Evolutionary conservation across 805 yeast genomes (phyloP).

Genomic region (Naumovozyma castellii): DNA sequence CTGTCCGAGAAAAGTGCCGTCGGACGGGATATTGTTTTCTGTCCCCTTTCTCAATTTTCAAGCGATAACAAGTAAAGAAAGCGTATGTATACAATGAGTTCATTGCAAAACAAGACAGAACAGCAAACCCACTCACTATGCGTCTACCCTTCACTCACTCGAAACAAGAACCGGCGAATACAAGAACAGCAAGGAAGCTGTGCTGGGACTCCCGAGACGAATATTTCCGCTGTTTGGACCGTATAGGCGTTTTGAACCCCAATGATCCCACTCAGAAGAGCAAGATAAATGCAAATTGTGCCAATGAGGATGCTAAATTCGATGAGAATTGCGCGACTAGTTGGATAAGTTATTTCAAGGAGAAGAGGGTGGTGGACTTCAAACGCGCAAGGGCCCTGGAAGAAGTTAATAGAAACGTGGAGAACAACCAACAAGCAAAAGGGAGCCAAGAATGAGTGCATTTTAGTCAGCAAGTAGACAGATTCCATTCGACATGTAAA

Average conservation of each 20-base stretch:
- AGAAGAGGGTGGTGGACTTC: constrained; percentile 72
- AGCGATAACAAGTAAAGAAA: neutral
- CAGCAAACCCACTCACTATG: too few species aligned
- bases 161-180: constrained; percentile 14
- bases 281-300: constrained; percentile 49
- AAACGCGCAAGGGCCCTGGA: constrained; percentile 10
- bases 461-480: too few species aligned
- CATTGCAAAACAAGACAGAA: neutral
- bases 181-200: constrained; percentile 55
- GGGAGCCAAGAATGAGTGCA: too few species aligned
- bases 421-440: neutral
- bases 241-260: constrained; percentile 49
- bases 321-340: constrained; percentile 70
- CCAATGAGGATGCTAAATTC: constrained; percentile 45
- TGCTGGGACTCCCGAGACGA: constrained; percentile 90
- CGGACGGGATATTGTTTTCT: too few species aligned
- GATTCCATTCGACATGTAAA: too few species aligned
- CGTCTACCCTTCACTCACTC: neutral
- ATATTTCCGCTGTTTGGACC: constrained; percentile 67
- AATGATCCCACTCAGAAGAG: constrained; percentile 38
- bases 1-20: too few species aligned
- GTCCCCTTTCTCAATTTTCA: too few species aligned
- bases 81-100: neutral
- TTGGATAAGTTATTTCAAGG: constrained; percentile 88
- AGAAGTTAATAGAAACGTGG: neutral